Evolutionary conservation across 2,329 filamentous ascomycete species (phyloP).

Genomic region (Pyricularia sp.): DNA sequence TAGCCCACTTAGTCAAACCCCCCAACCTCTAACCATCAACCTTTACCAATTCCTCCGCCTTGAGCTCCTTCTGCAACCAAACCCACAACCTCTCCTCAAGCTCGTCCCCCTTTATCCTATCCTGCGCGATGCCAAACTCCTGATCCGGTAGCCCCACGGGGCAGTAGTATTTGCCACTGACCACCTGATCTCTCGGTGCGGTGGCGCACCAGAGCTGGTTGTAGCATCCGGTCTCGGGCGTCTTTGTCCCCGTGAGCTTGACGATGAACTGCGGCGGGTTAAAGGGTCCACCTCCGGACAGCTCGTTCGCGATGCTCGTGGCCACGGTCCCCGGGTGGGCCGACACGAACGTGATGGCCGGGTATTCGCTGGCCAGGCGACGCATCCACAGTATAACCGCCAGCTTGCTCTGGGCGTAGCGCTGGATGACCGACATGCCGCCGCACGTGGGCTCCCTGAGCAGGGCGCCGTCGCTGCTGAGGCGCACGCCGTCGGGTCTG

Average conservation of each 20-base stretch:
- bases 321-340: neutral
- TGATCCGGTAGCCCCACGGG: constrained; percentile 19
- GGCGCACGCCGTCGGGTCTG: constrained; percentile 10
- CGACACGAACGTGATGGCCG: neutral
- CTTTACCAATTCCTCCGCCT: neutral
- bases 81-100: constrained; percentile 19
- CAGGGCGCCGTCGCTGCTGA: constrained; percentile 13
- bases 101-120: constrained; percentile 11
- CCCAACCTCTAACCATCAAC: neutral
- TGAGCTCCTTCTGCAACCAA: constrained; percentile 21
- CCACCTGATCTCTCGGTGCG: constrained; percentile 9
- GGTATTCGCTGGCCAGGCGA: constrained; percentile 13
- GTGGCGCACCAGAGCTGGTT: neutral
- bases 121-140: constrained; percentile 9
- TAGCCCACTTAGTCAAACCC: neutral
- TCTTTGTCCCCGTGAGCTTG: neutral
- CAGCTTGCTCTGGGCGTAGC: constrained; percentile 37
- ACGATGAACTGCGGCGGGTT: neutral
- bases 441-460: constrained; percentile 12
- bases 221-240: neutral
- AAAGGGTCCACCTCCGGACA: neutral
- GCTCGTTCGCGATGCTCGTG: neutral
- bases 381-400: constrained; percentile 31
- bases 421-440: constrained; percentile 9
- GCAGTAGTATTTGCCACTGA: constrained; percentile 21